Base-by-base conservation (phyloP, 2,329 filamentous ascomycete genomes). In the Acrocalymma vagum region DNA sequence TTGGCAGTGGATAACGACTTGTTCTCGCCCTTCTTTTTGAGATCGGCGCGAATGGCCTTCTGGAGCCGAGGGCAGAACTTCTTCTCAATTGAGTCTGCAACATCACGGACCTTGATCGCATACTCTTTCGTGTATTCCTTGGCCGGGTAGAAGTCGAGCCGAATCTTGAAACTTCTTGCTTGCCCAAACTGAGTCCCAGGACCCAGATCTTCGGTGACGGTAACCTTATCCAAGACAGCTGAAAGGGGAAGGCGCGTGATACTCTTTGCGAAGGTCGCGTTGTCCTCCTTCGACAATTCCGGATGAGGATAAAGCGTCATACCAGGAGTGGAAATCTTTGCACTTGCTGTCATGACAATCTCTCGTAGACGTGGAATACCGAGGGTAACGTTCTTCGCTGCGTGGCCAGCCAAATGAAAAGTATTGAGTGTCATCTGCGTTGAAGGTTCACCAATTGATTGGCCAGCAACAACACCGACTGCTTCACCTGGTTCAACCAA, bases 361-460 rank as follows among this genome's bases (percentile, higher is more conserved):
- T 99, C 94, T 75, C 94, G 83, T 14, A 99, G 81, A 74, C 94
- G 90, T 44, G 94, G 94, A 65, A 99, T 97, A 89, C 94, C 94
- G 14, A 96, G 82, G 1, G 94, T 99, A 65, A 99, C 95, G 81
- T 99, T 99, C 79, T 96, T 97, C 20, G 94, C 87, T 14, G 94
- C 92, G 78, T 97, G 93, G 64, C 94, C 94, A 71, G 94, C 94
- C 82, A 99, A 89, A 81, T 99, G 94, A 83, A 99, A 99, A 18
- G 95, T 99, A 74, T 99, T 99, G 39, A 99, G 77, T 6, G 95
- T 99, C 95, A 99, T 99, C 71, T 99, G 94, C 9, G 94, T 99
- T 3, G 92, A 96, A 7, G 95, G 94, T 67, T 99, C 95, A 65
- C 94, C 94, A 27, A 99, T 86, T 21, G 93, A 97, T 72, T 99